Evolutionary conservation across 768 basidiomycete species (phyloP), one percentile per base, ranked within the genome.

Genomic region (Sporobolomyces phaffii): DNA sequence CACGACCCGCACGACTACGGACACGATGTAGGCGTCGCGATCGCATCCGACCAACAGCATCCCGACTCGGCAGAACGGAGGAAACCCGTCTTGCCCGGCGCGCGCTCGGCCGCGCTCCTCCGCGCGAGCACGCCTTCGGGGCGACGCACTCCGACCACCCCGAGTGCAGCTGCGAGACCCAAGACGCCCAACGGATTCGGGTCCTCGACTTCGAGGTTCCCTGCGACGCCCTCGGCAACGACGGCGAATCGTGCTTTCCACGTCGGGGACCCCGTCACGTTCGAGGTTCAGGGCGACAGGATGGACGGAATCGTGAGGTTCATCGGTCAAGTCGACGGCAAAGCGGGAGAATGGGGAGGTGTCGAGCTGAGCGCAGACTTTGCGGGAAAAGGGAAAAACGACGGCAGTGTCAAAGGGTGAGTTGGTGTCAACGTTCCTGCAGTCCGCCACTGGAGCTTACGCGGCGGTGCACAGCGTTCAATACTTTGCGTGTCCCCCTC

Each of bases 331-430:
- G 92, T 96, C 61, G 86, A 89, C 22, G 90, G 90, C 56, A 97
- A 97, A 77, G 81, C 84, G 4, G 94, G 93, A 5, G 79, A 86
- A 9, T 99, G 90, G 89, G 94, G 90, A 20, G 94, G 94, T 18
- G 90, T 99, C 26, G 90, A 97, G 78, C 81, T 99, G 26, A 80
- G 84, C 72, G 87, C 86, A 40, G 89, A 89, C 9, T 94, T 91
- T 75, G 78, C 82, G 22, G 92, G 94, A 24, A 89, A 88, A 77
- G 94, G 94, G 1, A 99, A 98, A 80, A 99, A 99, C 74, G 85
- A 97, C 73, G 94, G 94, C 38, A 84, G 85, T 49, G 92, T 94
- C 7, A 83, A 81, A 68, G 90, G 90, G 93, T 96, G 76, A 81
- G 90, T 82, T 26, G 9, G 17, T 20, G 28, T 49, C 18, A 17